Percentiles rank a stretch among this genome's conserved stretches.
phyloP scores from a whole-genome alignment of 176 grass and related monocot species.

The Oryza rufipogon region DNA sequence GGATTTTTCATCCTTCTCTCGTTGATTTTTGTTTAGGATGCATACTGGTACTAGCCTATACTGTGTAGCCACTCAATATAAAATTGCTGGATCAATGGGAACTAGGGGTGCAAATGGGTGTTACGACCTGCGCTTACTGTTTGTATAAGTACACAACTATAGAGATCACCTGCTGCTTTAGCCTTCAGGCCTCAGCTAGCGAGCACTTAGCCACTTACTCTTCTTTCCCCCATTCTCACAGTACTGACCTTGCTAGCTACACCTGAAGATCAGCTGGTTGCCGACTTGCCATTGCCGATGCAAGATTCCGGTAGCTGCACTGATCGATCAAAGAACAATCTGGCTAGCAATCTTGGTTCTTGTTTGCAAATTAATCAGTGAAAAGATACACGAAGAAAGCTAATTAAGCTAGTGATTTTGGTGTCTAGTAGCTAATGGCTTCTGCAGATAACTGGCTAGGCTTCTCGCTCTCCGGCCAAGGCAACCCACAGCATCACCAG shows the following conservation, averaged over 20 bases:
- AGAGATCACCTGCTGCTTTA: not conserved
- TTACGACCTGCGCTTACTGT: not conserved
- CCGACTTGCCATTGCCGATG: constrained; percentile 28
- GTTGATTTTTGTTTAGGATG: not conserved
- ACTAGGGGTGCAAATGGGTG: not conserved
- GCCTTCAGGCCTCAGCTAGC: not conserved
- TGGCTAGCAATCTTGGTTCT: not conserved
- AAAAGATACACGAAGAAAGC: not conserved
- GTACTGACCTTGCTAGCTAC: not conserved
- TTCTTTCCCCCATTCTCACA: not conserved
- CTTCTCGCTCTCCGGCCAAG: constrained; percentile 73
- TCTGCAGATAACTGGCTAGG: constrained; percentile 75
- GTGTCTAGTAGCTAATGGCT: constrained; percentile 39
- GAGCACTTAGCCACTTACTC: not conserved
- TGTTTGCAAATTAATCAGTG: not conserved
- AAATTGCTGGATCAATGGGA: not conserved
- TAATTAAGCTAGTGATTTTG: not conserved
- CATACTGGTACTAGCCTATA: not conserved
- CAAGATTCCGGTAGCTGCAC: not conserved
- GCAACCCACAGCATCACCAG: constrained; percentile 55
- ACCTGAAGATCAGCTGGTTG: not conserved
- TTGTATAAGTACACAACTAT: not conserved
- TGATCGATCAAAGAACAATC: constrained; percentile 34
- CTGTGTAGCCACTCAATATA: not conserved
- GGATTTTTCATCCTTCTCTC: not conserved